These are phyloP conservation scores for Bimuria novae-zelandiae DNA, from an alignment of 2,329 filamentous ascomycete genomes.

Conservation along the genomic window DNA sequence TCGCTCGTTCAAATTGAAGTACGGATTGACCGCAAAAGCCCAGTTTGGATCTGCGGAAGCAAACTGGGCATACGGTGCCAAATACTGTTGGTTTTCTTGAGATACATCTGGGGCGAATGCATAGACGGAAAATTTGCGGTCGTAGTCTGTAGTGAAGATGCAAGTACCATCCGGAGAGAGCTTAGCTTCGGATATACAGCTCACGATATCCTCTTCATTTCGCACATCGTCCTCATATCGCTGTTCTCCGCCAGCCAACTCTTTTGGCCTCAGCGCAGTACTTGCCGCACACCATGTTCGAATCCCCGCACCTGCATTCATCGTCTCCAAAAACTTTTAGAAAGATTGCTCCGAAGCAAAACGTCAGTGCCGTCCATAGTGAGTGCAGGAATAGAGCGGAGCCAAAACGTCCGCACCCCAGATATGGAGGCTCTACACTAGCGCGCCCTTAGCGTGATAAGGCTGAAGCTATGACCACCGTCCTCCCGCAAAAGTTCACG, in stretches of 20 bases:
- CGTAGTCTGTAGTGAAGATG: conserved; percentile 58
- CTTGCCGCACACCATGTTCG: conserved; percentile 2
- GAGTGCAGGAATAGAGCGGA: neutral
- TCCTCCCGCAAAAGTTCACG: conserved; percentile 13
- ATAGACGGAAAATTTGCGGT: conserved; percentile 61
- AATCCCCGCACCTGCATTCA: neutral
- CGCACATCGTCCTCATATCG: neutral
- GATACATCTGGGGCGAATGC: conserved; percentile 21
- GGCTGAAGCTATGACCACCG: conserved; percentile 31
- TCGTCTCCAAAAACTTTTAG: neutral
- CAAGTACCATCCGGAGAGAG: conserved; percentile 60
- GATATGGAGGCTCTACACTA: too few species aligned
- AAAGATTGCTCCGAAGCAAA: neutral
- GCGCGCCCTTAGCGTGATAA: conserved; percentile 1
- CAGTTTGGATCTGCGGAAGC: conserved; percentile 56
- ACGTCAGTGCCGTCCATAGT: neutral
- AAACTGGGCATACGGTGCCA: conserved; percentile 55
- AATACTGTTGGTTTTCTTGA: conserved; percentile 12
- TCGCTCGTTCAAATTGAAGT: conserved; percentile 57
- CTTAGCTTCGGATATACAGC: conserved; percentile 37
- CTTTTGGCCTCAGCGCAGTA: neutral
- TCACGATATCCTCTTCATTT: conserved; percentile 13
- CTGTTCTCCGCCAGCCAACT: neutral
- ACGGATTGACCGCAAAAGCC: conserved; percentile 59
- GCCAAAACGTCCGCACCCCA: too few species aligned